phyloP scores from a whole-genome alignment of 345 rosid genomes.

The Murraya koenigii region DNA sequence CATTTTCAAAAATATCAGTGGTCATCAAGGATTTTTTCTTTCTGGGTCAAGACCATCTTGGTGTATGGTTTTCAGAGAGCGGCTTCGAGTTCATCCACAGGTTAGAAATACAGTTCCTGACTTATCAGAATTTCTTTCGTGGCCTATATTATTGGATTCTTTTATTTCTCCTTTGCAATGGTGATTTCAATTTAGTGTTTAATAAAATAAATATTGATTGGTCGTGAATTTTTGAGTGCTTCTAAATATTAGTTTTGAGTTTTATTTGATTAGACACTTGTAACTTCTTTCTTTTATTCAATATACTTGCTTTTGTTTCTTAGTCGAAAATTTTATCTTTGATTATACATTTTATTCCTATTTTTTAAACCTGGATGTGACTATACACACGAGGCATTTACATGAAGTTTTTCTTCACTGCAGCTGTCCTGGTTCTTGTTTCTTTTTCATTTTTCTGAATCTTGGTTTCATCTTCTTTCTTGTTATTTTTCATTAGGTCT shows the following conservation, averaged over 20 bases:
- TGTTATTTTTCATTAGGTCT: not conserved
- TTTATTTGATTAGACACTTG: not conserved
- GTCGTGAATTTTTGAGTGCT: not conserved
- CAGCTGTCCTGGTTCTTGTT: not conserved
- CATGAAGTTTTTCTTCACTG: not conserved
- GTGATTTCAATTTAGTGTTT: conserved; percentile 1
- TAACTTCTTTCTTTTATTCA: not conserved
- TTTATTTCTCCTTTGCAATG: not conserved
- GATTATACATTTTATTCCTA: not conserved
- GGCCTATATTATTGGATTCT: not conserved
- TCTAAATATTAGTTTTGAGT: not conserved
- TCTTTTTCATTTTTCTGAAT: not conserved
- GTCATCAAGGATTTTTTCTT: conserved; percentile 89
- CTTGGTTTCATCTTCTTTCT: not conserved
- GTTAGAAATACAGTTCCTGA: conserved; percentile 36
- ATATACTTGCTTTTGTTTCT: not conserved
- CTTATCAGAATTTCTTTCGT: not conserved
- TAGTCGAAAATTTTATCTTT: not conserved
- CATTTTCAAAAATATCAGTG: conserved; percentile 77
- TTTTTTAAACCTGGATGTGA: not conserved
- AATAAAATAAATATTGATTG: not conserved
- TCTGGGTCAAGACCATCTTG: conserved; percentile 95
- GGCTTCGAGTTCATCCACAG: conserved; percentile 97
- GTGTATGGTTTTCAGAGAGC: conserved; percentile 94
- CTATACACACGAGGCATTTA: not conserved